Conservation (phyloP, 768 basidiomycete species). For the Leccinum olivaceopallidum region DNA sequence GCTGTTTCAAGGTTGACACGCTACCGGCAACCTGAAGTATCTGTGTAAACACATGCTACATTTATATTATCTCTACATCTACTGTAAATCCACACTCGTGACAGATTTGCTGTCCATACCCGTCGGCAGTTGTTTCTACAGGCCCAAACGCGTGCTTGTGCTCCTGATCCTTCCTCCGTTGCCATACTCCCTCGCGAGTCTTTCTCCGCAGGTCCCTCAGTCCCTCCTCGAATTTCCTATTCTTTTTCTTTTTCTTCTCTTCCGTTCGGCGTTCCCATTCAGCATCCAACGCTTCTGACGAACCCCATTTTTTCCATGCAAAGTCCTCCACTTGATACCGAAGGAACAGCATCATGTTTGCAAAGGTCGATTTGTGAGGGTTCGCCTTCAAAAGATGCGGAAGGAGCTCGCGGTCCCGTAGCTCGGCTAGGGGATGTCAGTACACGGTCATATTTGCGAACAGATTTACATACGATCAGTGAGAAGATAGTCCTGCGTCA, state of each 20-base stretch:
- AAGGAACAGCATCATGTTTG: constrained; percentile 99
- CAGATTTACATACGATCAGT: constrained; percentile 71
- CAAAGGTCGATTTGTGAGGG: constrained; percentile 92
- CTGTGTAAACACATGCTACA: neutral
- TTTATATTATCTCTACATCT: constrained; percentile 80
- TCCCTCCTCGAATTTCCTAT: constrained; percentile 92
- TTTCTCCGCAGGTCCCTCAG: constrained; percentile 79
- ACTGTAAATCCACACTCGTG: constrained; percentile 89
- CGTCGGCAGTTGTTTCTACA: constrained; percentile 53
- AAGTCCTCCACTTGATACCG: constrained; percentile 94
- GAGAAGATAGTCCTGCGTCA: constrained; percentile 81
- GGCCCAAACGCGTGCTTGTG: constrained; percentile 84
- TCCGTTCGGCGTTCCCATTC: constrained; percentile 79
- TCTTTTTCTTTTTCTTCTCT: constrained; percentile 88
- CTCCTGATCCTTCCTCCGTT: constrained; percentile 80
- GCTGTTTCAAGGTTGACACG: neutral
- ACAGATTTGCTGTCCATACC: constrained; percentile 71
- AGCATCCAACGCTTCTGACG: constrained; percentile 83
- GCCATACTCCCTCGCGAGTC: constrained; percentile 90
- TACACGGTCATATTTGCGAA: neutral
- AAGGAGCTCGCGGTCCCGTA: constrained; percentile 87
- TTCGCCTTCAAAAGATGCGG: constrained; percentile 95
- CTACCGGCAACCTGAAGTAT: neutral
- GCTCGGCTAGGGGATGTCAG: constrained; percentile 62
- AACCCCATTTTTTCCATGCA: constrained; percentile 98